Conservation (phyloP, 257 asterid genomes). For the Penstemon barbatus region DNA sequence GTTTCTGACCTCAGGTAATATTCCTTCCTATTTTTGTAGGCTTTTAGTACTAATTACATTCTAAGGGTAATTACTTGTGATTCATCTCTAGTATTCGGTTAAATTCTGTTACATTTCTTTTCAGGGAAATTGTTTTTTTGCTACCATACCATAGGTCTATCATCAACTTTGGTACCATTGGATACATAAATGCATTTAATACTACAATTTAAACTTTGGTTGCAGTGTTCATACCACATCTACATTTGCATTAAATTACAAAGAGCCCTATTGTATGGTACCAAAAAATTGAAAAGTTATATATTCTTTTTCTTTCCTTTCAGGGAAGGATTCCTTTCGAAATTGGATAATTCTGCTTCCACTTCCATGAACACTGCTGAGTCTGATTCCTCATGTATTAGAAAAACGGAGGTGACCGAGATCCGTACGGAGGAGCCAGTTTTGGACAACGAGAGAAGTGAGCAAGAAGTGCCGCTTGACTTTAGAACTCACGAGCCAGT, state of each 20-base stretch:
- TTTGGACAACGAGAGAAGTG: conserved; percentile 33
- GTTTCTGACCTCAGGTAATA: conserved; percentile 84
- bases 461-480: conserved; percentile 23
- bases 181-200: too few relatives aligned
- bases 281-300: too few relatives aligned
- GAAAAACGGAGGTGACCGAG: conserved; percentile 36
- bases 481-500: conserved; percentile 20
- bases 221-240: too few relatives aligned
- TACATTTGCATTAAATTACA: too few relatives aligned
- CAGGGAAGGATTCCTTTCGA: conserved; percentile 89
- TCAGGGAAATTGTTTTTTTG: too few relatives aligned
- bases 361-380: conserved; percentile 34
- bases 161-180: too few relatives aligned
- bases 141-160: too few relatives aligned
- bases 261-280: too few relatives aligned
- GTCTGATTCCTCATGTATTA: conserved; percentile 33
- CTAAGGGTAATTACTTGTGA: neutral
- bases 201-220: too few relatives aligned
- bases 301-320: neutral
- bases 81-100: neutral
- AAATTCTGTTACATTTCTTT: too few relatives aligned
- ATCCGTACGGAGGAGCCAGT: conserved; percentile 32
- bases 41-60: neutral
- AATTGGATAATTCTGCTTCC: conserved; percentile 46
- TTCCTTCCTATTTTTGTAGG: neutral